Percentiles rank a stretch among this genome's conserved stretches.
Conservation (phyloP, 1,139 yeast species). For the Lodderomyces beijingensis region DNA sequence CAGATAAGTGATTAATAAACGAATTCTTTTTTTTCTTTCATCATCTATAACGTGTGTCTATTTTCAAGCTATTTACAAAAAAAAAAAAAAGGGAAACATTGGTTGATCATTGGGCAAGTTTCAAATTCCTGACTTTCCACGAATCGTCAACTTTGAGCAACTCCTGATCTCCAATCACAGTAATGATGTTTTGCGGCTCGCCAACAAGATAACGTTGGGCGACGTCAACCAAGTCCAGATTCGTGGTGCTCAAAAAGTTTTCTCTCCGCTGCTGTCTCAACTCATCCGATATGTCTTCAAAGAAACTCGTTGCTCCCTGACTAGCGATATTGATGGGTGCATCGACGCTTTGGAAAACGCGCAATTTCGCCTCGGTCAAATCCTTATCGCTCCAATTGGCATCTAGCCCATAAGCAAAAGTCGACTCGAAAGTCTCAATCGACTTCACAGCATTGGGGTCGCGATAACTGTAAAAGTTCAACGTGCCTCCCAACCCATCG, state of each 20-base stretch:
- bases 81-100: too few species aligned
- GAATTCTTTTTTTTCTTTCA: too few species aligned
- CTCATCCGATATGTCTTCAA: slow-evolving; percentile 70
- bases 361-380: slow-evolving; percentile 82
- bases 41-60: too few species aligned
- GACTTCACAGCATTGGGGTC: slow-evolving; percentile 86
- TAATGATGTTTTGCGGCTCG: slow-evolving; percentile 25
- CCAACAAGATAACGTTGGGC: slow-evolving; percentile 54
- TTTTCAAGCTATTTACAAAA: too few species aligned
- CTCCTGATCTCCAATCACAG: slow-evolving; percentile 52
- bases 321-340: slow-evolving; percentile 80
- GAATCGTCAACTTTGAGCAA: slow-evolving; percentile 25
- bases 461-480: slow-evolving; percentile 84
- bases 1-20: too few species aligned
- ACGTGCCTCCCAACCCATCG: slow-evolving; percentile 76
- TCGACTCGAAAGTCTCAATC: slow-evolving; percentile 53
- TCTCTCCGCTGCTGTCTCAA: slow-evolving; percentile 80
- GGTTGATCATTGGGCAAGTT: too few species aligned
- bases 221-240: slow-evolving; percentile 60
- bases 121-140: slow-evolving; percentile 21
- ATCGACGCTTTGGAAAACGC: slow-evolving; percentile 87
- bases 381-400: slow-evolving; percentile 55
- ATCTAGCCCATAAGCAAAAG: slow-evolving; percentile 53
- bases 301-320: slow-evolving; percentile 68
- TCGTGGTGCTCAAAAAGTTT: slow-evolving; percentile 58